Evolutionary conservation across 2,329 filamentous ascomycete species (phyloP), one percentile per base, ranked within the genome.

Genomic region (Apiospora kogelbergensis): DNA sequence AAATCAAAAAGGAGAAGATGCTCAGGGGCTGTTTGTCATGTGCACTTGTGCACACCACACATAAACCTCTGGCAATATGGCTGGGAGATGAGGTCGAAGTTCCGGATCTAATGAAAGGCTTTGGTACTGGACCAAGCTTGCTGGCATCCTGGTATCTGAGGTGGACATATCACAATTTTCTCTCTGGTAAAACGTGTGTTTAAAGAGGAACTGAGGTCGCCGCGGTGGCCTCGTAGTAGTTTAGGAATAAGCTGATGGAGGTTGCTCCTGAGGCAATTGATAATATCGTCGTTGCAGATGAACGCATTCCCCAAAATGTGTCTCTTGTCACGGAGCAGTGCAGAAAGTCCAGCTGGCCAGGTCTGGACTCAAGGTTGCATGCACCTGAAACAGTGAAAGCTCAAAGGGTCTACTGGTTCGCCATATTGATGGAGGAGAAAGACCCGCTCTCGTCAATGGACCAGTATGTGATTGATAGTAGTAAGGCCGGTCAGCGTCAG

Each of bases 51-150:
- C 42, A 45, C 9, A 20, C 17, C 53, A 37, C 53, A n/a, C 42
- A 7, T 20, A 37, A 33, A 37, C 7, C 20, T 60, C 53, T n/a
- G 53, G 48, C 53, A 20, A n/a, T 22, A 33, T 37, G n/a, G 30
- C 53, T 60, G 30, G 30, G 37, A 13, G 15, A 20, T n/a, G 17
- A 37, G 37, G 26, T 60, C 53, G 30, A 20, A 20, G 48, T 37
- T 60, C 53, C 53, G 53, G 53, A 60, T 60, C 53, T 60, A 60
- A 60, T 60, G 30, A 11, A 45, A 60, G 30, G 53, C 30, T 60
- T 60, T 60, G 53, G 20, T 60, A 37, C 4, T 60, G 30, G 30
- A 60, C 20, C 26, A 60, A 60, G 53, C 53, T 57, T 57, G 15
- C 48, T 60, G 30, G 53, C 26, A 57, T 57, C 30, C 53, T 60